phyloP scores from a whole-genome alignment of 208 protist species.

The Acanthamoeba quina region DNA sequence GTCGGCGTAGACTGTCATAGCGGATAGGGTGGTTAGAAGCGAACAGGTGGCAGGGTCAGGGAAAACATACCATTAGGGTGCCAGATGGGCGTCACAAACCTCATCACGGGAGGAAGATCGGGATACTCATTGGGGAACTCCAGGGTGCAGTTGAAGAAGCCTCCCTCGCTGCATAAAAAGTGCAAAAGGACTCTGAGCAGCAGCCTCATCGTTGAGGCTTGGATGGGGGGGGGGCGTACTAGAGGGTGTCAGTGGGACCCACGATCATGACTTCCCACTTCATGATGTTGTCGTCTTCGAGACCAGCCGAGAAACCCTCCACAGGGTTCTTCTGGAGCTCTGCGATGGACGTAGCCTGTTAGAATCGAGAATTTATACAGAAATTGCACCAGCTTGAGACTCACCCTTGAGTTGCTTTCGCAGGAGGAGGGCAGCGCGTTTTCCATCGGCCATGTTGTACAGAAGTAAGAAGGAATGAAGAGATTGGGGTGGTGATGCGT shows the following conservation, averaged over 20 bases:
- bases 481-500: not conserved
- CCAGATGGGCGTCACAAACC: constrained; percentile 90
- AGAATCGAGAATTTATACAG: not conserved
- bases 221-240: constrained; percentile 79
- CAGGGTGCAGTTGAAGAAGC: constrained; percentile 88
- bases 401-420: constrained; percentile 67
- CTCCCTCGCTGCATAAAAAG: constrained; percentile 84
- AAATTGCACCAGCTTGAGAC: not conserved
- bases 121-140: constrained; percentile 89
- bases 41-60: not conserved
- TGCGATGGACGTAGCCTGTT: not conserved
- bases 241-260: constrained; percentile 90
- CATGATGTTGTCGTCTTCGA: constrained; percentile 92
- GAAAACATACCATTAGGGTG: constrained; percentile 91
- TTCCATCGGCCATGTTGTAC: constrained; percentile 51
- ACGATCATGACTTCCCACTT: constrained; percentile 92
- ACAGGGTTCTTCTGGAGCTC: constrained; percentile 87
- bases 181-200: not conserved
- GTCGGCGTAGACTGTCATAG: constrained; percentile 86
- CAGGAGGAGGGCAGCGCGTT: constrained; percentile 60
- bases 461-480: too few relatives aligned
- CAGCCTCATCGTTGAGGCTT: not conserved
- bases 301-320: constrained; percentile 90
- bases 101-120: constrained; percentile 89
- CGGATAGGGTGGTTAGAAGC: not conserved